Base-by-base conservation (phyloP, 1,284 basidiomycete genomes). In the Rhodotorula sp. region DNA sequence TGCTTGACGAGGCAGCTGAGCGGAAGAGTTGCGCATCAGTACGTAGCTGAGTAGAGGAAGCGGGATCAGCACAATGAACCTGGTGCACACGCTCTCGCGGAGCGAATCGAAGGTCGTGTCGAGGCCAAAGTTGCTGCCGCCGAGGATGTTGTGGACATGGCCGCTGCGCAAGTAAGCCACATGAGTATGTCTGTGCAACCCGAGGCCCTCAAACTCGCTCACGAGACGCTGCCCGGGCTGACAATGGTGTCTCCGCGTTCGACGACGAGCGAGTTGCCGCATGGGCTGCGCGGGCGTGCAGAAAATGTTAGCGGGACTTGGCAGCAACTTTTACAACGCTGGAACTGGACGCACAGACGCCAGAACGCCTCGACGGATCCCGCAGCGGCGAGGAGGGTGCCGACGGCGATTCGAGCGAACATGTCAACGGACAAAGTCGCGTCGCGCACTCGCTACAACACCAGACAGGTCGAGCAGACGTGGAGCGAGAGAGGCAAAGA, bases 241-340 rank as follows among this genome's bases (percentile, higher is more conserved):
- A 84, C 78, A 68, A 85, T 82, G 30, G 83, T 81, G 68, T 85
- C 84, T 46, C 83, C 75, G 50, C 84, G 81, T 63, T 83, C 83
- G 22, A 58, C 59, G 2, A 64, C 60, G 26, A 74, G 65, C 18
- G 52, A 18, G 34, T 67, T 65, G 22, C 55, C 55, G 52, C 70
- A 71, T 0, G 70, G 70, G 26, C 66, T 68, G 61, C 16, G 30
- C n/a, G 11, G 13, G 4, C 4, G n/a, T 6, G 22, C 13, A 13
- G 11, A 22, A 22, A 2, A n/a, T 3, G 20, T 55, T 30, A 56
- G 59, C 34, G 20, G 24, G 13, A 22, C 24, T 13, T 34, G 10
- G 3, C 2, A 3, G 10, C 6, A 22, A 4, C 16, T 20, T 8
- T 18, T 13, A 13, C 16, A 47, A 40, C 26, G 18, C 6, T 13